Evolutionary conservation across 23 red algal genomes (phyloP), one percentile per base, ranked within the genome.

Genomic region (Gracilaria domingensis): DNA sequence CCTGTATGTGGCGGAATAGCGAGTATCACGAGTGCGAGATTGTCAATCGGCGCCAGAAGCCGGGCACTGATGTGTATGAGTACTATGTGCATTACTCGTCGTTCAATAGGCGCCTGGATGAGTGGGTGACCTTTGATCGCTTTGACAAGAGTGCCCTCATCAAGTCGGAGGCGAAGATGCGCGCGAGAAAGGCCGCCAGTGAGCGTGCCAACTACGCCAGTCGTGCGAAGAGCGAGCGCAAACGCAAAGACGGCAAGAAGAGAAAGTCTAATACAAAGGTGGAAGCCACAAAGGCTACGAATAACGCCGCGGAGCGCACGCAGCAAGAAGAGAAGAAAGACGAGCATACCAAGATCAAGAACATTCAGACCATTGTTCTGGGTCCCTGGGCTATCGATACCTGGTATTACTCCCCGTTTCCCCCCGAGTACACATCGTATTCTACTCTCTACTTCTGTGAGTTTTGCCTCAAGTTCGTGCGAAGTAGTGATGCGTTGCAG

Each of bases 381-480:
- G 94, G 94, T 1, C 57, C 80, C 4, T 95, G 75, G 58, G 85
- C 85, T 7, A 96, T 99, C 32, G 94, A 99, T 62, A 93, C 97
- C 36, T 99, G 97, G 97, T 99, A 99, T 77, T 99, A 96, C 55
- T 95, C 92, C 23, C 97, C 97, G 5, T 95, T 99, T 42, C 97
- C 97, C 9, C 74, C 84, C 8, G 97, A 99, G 25, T 99, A 98
- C 54, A 32, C 85, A 20, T 55, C 65, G 17, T 95, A 91, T 69
- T 83, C 66, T 11, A 96, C 82, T 23, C 76, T 99, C 12, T 99
- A 92, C 87, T 83, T 99, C 21, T 99, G 97, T 54, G 97, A 96
- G 73, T 99, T 95, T 89, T 95, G 93, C 49, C 89, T 99, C 67
- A 92, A 96, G 44, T 94, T 99, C 49, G 82, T 95, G 23, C 85